Evolutionary conservation across 768 basidiomycete species (phyloP).

Genomic region (Rickenella mellea): DNA sequence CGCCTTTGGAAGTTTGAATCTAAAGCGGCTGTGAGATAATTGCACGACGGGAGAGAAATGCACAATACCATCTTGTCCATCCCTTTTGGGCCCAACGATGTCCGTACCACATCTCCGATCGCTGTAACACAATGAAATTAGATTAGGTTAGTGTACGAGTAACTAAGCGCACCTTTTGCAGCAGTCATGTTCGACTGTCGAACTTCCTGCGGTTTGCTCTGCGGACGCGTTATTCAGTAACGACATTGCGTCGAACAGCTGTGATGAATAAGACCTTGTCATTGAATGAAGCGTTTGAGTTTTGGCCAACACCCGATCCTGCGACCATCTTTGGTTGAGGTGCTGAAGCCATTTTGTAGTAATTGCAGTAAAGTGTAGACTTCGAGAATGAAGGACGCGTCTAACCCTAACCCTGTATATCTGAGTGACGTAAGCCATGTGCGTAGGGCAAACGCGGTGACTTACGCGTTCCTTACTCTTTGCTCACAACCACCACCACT

Average conservation of each 20-base stretch:
- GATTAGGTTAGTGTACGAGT: slow-evolving; percentile 3
- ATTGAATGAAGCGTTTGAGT: slow-evolving; percentile 73
- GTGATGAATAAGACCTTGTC: slow-evolving; percentile 53
- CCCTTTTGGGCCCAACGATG: slow-evolving; percentile 90
- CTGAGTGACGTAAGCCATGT: no score
- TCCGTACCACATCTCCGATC: slow-evolving; percentile 95
- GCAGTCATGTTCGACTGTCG: slow-evolving; percentile 96
- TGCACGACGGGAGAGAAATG: not conserved
- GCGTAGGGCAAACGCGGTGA: no score
- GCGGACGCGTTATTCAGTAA: slow-evolving; percentile 17
- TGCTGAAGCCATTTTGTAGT: not conserved
- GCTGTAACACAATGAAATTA: slow-evolving; percentile 36
- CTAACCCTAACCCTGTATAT: not conserved
- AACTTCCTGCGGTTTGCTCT: slow-evolving; percentile 98
- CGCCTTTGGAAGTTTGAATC: slow-evolving; percentile 95
- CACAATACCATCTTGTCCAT: slow-evolving; percentile 95
- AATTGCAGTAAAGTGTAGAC: not conserved
- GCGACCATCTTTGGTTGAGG: not conserved
- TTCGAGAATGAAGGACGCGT: not conserved
- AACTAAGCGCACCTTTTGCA: slow-evolving; percentile 66
- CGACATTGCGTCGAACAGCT: not conserved
- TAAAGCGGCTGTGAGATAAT: slow-evolving; percentile 19
- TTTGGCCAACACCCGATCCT: slow-evolving; percentile 19
- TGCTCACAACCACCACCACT: not conserved
- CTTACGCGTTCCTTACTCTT: not conserved